phyloP scores from a whole-genome alignment of 108 stramenopile species.

The Discostella pseudostelligera region DNA sequence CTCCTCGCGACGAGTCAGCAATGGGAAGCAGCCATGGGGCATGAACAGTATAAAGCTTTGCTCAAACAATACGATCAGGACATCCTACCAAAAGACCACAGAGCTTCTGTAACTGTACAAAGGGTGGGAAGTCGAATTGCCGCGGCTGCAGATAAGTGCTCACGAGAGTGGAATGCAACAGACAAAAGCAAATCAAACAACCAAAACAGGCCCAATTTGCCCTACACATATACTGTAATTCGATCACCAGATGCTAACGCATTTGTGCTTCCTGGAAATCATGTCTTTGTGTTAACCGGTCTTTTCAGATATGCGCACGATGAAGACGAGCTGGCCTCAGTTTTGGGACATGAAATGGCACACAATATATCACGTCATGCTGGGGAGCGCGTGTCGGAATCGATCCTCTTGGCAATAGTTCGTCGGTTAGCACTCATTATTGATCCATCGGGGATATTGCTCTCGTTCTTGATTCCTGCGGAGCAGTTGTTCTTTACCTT shows the following conservation, averaged over 20 bases:
- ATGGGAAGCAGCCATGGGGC: constrained; percentile 52
- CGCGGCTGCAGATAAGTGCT: constrained; percentile 51
- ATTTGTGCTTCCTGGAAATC: constrained; percentile 84
- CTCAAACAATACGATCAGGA: constrained; percentile 45
- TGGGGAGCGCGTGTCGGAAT: constrained; percentile 70
- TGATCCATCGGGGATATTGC: constrained; percentile 76
- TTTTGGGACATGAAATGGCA: constrained; percentile 66
- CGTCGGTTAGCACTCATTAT: constrained; percentile 52
- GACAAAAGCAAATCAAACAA: background rate
- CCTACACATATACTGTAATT: constrained; percentile 76
- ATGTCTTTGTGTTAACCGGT: constrained; percentile 79
- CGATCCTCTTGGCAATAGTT: constrained; percentile 50
- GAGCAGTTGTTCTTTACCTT: constrained; percentile 57
- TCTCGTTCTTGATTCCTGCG: constrained; percentile 58
- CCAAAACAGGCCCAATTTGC: constrained; percentile 19
- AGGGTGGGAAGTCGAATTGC: constrained; percentile 76
- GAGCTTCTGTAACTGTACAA: constrained; percentile 64
- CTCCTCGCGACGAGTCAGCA: constrained; percentile 59
- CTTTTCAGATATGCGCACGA: constrained; percentile 65
- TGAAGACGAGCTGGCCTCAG: constrained; percentile 84
- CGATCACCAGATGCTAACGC: constrained; percentile 77
- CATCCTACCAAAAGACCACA: constrained; percentile 65
- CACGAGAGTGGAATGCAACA: constrained; percentile 10
- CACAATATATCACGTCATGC: constrained; percentile 83
- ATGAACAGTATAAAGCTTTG: constrained; percentile 57